Evolutionary conservation across 2,329 filamentous ascomycete species (phyloP).

Genomic region (Phialophora chinensis): DNA sequence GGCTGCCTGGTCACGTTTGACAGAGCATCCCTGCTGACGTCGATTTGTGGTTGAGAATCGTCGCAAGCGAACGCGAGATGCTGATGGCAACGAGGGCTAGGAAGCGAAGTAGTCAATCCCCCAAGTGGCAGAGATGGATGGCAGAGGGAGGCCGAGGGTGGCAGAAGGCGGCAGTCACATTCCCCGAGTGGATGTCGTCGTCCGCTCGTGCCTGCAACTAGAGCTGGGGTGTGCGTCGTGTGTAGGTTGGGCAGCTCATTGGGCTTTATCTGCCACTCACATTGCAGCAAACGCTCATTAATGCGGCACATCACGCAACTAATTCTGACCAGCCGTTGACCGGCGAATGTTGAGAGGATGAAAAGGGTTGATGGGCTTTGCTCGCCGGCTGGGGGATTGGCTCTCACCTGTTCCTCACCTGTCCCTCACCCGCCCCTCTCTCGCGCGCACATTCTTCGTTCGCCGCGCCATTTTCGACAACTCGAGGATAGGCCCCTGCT

Average conservation of each 20-base stretch:
- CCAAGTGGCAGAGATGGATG: constrained; percentile 4
- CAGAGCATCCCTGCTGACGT: background rate
- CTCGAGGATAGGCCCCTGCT: constrained; percentile 4
- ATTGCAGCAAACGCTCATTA: constrained; percentile 24
- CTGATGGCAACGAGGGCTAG: constrained; percentile 1
- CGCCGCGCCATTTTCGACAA: constrained; percentile 15
- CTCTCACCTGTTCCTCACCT: background rate
- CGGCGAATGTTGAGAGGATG: background rate
- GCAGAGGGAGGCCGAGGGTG: constrained; percentile 6
- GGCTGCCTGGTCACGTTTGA: constrained; percentile 5
- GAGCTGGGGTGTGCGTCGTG: constrained; percentile 10
- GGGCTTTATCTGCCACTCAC: constrained; percentile 33
- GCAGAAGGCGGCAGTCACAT: constrained; percentile 14
- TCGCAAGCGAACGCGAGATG: constrained; percentile 10
- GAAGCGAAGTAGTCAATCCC: background rate
- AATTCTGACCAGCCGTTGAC: constrained; percentile 16
- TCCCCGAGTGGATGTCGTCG: constrained; percentile 19
- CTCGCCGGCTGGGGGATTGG: constrained; percentile 12
- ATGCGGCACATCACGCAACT: constrained; percentile 33
- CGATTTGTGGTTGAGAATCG: constrained; percentile 6
- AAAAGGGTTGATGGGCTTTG: constrained; percentile 6
- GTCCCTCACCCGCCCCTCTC: background rate
- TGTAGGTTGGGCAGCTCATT: constrained; percentile 32
- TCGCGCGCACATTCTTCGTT: background rate
- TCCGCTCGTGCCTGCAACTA: constrained; percentile 23